phyloP scores from a whole-genome alignment of 805 yeast species.

The Suhomyces emberorum region DNA sequence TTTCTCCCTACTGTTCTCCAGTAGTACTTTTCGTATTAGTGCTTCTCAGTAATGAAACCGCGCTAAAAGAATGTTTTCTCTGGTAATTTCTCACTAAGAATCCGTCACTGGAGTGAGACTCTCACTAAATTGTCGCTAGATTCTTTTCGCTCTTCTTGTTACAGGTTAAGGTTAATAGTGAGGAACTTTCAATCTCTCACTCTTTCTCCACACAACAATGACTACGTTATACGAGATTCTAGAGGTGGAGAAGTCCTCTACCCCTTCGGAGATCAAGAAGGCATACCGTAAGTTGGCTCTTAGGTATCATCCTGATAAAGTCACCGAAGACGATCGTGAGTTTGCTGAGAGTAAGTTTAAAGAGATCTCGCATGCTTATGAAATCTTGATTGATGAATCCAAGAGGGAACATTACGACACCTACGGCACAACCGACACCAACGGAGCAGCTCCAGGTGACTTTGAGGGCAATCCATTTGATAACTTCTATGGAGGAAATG shows the following conservation, averaged over 20 bases:
- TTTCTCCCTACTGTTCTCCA: no score
- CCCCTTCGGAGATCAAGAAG: slow-evolving; percentile 68
- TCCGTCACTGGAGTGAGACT: no score
- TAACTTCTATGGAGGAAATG: slow-evolving; percentile 37
- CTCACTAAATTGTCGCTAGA: no score
- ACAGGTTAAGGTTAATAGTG: no score
- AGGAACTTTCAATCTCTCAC: no score
- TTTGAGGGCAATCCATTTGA: slow-evolving; percentile 36
- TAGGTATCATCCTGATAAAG: slow-evolving; percentile 87
- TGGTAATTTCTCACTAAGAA: no score
- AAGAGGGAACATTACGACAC: slow-evolving; percentile 57
- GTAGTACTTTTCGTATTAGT: no score
- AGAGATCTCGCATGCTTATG: slow-evolving; percentile 83
- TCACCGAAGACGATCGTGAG: slow-evolving; percentile 56
- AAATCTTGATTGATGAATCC: slow-evolving; percentile 68
- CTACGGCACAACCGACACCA: slow-evolving; percentile 44
- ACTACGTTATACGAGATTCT: slow-evolving; percentile 55
- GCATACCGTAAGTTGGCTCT: slow-evolving; percentile 86
- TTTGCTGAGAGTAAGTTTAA: slow-evolving; percentile 78
- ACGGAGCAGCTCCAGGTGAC: slow-evolving; percentile 12
- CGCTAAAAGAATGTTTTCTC: no score
- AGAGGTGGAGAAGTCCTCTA: slow-evolving; percentile 65
- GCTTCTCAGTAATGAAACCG: no score
- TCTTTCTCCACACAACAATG: no score
- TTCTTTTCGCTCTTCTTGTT: no score